Conservation (phyloP, 352 stramenopile genomes). For the Phytophthora hybrid region DNA sequence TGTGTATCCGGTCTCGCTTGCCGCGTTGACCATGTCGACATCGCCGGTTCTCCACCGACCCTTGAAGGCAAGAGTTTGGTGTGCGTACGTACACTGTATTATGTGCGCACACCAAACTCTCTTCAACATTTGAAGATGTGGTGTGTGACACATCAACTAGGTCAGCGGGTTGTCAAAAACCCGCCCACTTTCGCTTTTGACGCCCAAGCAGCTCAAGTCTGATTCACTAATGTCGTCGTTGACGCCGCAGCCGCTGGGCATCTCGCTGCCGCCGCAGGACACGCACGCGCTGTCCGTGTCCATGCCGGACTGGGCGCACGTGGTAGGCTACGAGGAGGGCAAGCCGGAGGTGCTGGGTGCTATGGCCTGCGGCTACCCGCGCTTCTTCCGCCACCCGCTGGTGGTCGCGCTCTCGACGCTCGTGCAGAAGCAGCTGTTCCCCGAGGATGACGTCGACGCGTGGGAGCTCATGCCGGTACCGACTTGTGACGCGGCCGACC, state of each 20-base stretch:
- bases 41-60: too few species aligned
- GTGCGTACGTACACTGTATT: too few species aligned
- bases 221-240: constrained; percentile 2
- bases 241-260: constrained; percentile 63
- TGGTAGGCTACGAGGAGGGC: constrained; percentile 93
- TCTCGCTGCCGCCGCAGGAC: constrained; percentile 75
- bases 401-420: constrained; percentile 72
- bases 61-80: too few species aligned
- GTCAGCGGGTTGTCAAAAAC: too few species aligned
- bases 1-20: constrained; percentile 46
- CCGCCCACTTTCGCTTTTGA: neutral
- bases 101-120: too few species aligned
- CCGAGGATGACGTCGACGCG: constrained; percentile 9
- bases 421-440: constrained; percentile 39
- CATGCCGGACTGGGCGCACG: constrained; percentile 83
- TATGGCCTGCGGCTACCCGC: constrained; percentile 92
- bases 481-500: constrained; percentile 58
- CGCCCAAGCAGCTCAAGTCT: constrained; percentile 1
- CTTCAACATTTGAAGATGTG: too few species aligned
- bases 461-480: constrained; percentile 65
- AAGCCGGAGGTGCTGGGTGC: constrained; percentile 64
- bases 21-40: constrained; percentile 38
- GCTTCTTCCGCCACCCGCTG: constrained; percentile 93
- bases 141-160: too few species aligned
- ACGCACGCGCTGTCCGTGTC: constrained; percentile 85